Base-by-base conservation (phyloP, 2,329 filamentous ascomycete species). In the Epichloe amarillans region DNA sequence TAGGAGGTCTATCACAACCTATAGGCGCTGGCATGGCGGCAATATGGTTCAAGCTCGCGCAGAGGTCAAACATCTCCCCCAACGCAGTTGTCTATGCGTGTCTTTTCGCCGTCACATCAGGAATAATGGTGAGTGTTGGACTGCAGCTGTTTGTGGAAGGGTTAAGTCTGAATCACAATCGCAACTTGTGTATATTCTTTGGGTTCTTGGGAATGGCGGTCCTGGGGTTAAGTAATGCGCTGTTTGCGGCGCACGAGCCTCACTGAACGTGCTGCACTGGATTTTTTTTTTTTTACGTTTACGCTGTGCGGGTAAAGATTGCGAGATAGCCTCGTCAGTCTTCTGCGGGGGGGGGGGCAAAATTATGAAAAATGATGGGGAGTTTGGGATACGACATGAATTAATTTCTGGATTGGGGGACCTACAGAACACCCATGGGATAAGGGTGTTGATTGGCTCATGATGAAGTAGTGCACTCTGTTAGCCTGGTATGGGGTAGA, bases 121-220 rank as follows among this genome's bases (percentile, higher is more conserved):
- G 93, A 1, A 94, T 98, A 60, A 97, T 98, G 93, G 84, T 88
- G 30, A 93, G 86, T 59, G 93, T 98, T 33, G 89, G 85, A 3
- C 68, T 98, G 62, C 87, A 94, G 68, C 72, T 98, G 6, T 91
- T 96, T 61, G 83, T 86, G 3, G 90, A 98, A 71, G 85, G 84
- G 57, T 66, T 95, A 62, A 86, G 84, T 52, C 68, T 96, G 62
- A 90, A 88, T 57, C 88, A 94, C 69, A 83, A 83, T 61, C 76
- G 83, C 54, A 82, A 83, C 54, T 62, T 93, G 61, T 90, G 86
- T 66, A 87, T 89, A 61, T 73, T 80, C 23, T 90, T 88, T 71
- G 88, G 82, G 7, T 93, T 94, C 69, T 61, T 86, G 23, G 87
- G 93, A 1, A 97, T 97, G 90, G 82, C 81, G 0, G 70, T 97